Base-by-base conservation (phyloP, 306 rosid species). In the Prunus davidiana region DNA sequence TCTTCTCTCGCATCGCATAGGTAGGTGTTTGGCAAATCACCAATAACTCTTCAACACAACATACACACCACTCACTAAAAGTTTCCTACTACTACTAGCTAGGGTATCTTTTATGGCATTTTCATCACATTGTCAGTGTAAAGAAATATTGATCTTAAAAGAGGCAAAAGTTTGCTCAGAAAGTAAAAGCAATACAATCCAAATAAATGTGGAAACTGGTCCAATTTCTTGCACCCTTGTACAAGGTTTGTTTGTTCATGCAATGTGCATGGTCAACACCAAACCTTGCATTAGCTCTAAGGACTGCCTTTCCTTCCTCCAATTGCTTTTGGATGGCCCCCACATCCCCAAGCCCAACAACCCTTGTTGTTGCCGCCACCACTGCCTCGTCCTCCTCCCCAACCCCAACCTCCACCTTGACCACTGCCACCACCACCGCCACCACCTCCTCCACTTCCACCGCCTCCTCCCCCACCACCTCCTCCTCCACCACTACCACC, bases 331-430 rank as follows among this genome's bases (percentile, higher is more conserved):
- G 32, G 30, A n/a, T 20, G 72, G 22, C 69, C 81, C 0, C 66
- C 12, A 25, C 85, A 73, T 3, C 83, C 83, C 75, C 85, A 82
- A 30, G 47, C 62, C 69, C 81, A 75, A 47, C 85, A 72, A 19
- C 72, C 76, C 2, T 61, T 65, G 28, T 30, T 64, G 2, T 55
- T 43, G 5, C 70, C 27, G 0, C 80, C 82, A 3, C 57, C 62
- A 5, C 73, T 69, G 3, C 72, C 49, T 27, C 79, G 83, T 57
- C 83, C 77, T 56, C 83, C 77, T 56, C 81, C 78, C 72, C 84
- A 11, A 15, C 79, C 83, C 69, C 78, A 73, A 18, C 72, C 80
- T 2, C 75, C 71, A 13, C 84, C 73, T 38, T 61, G 58, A n/a
- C n/a, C n/a, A n/a, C n/a, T n/a, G n/a, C n/a, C n/a, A n/a, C n/a